These are phyloP conservation scores for Vinca major DNA, from an alignment of 305 asterid genomes.

Conservation along the genomic window DNA sequence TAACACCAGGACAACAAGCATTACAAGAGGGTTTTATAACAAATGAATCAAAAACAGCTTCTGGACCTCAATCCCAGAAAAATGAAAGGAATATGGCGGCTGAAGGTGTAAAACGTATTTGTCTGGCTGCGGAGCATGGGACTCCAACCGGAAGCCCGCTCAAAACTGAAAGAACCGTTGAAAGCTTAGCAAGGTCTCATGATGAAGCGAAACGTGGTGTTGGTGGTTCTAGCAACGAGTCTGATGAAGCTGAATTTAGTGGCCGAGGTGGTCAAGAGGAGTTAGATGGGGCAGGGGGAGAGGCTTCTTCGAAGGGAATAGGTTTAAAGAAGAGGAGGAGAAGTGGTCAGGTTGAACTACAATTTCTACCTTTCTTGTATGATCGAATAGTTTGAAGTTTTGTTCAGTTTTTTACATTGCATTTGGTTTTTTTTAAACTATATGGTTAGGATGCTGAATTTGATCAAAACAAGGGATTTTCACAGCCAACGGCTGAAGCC, in stretches of 20 bases:
- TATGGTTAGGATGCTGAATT: slow-evolving; percentile 33
- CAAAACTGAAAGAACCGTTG: slow-evolving; percentile 39
- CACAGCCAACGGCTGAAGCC: slow-evolving; percentile 15
- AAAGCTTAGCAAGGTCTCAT: slow-evolving; percentile 23
- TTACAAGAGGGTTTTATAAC: slow-evolving; percentile 34
- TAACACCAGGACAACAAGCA: slow-evolving; percentile 33
- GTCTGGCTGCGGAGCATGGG: slow-evolving; percentile 22
- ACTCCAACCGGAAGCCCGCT: slow-evolving; percentile 36
- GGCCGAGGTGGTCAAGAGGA: slow-evolving; percentile 54
- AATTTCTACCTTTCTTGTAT: background rate
- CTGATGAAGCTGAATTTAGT: slow-evolving; percentile 69
- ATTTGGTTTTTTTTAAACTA: slow-evolving; percentile 8
- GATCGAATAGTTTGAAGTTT: background rate
- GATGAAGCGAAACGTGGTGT: slow-evolving; percentile 46
- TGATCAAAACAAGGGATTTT: slow-evolving; percentile 37
- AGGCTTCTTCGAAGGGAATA: slow-evolving; percentile 35
- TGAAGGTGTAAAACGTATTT: slow-evolving; percentile 32
- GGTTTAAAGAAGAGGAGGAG: slow-evolving; percentile 73
- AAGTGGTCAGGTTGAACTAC: slow-evolving; percentile 40
- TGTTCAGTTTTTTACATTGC: background rate
- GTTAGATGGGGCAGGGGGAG: slow-evolving; percentile 29
- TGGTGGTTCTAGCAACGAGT: slow-evolving; percentile 41
- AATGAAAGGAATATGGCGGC: slow-evolving; percentile 19
- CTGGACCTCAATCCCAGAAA: slow-evolving; percentile 19
- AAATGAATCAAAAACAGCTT: background rate